Conservation (phyloP, 345 rosid species). For the Ceriops zippeliana region DNA sequence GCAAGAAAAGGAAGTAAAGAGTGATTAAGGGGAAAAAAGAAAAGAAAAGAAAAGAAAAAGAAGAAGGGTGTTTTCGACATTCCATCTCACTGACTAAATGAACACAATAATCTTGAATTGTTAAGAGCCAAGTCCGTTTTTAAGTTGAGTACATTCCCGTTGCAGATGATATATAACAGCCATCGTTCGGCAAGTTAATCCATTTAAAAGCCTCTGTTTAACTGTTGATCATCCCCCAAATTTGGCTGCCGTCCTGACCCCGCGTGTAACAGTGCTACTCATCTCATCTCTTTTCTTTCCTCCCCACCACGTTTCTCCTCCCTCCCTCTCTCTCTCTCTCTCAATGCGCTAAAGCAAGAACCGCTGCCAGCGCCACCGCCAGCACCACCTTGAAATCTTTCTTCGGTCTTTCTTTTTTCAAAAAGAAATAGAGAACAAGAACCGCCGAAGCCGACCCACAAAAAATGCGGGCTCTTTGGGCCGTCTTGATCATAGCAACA, state of each 20-base stretch:
- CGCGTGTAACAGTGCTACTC: conserved; percentile 21
- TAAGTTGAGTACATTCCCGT: too few species aligned
- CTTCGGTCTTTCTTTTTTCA: conserved; percentile 1
- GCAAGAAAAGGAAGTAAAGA: too few species aligned
- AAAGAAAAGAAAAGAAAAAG: too few species aligned
- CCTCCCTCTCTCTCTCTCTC: background rate
- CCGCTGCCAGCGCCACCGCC: background rate
- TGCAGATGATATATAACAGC: too few species aligned
- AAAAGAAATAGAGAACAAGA: background rate
- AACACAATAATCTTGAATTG: too few species aligned
- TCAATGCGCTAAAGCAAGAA: conserved; percentile 40
- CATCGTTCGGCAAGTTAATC: background rate
- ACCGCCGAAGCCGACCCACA: background rate
- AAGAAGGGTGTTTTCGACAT: too few species aligned
- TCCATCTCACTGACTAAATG: too few species aligned
- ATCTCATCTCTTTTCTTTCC: conserved; percentile 18
- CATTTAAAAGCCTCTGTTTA: conserved; percentile 4
- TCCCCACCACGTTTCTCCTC: background rate
- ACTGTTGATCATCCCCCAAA: background rate
- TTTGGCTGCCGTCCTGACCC: background rate
- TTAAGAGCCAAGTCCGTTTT: too few species aligned
- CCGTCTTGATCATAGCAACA: conserved; percentile 14
- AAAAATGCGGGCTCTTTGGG: conserved; percentile 32
- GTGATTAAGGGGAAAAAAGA: too few species aligned
- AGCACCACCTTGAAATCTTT: conserved; percentile 11